Evolutionary conservation across 306 rosid genomes (phyloP), one percentile per base, ranked within the genome.

Genomic region (Hylodesmum podocarpum): DNA sequence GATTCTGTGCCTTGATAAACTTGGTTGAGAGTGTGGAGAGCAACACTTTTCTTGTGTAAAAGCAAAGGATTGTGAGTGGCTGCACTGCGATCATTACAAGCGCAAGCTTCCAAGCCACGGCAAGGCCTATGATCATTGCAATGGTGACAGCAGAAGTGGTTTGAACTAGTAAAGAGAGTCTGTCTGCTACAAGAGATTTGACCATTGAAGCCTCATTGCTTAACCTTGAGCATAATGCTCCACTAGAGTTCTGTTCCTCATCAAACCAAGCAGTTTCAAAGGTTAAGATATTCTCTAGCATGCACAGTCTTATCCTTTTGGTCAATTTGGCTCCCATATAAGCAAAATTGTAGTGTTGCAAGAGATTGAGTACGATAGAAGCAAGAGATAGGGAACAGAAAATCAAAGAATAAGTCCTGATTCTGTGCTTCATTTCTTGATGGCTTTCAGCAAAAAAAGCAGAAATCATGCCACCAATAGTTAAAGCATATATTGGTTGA

Each of bases 241-340:
- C 99, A 27, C 96, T 90, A 0, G 97, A 84, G 73, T 95, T 92
- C 29, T 87, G 80, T 54, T 90, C 99, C 67, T 90, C 91, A 72
- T 95, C 97, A 59, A 92, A 92, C 99, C 99, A 95, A 40, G 97
- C 97, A 7, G 96, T 86, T 77, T 95, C 99, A 44, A 95, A 91
- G 29, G 92, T 88, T 79, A 95, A 85, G 73, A 95, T 92, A 74
- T 89, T 92, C 78, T 86, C 91, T 7, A 95, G 86, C 92, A 93
- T 92, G 43, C 81, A 40, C 18, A 86, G 25, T 8, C 97, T 91
- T 78, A 92, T 85, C 81, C 97, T 86, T 79, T 79, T 89, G 0
- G 97, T 90, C 44, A 95, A 80, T 62, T 80, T 87, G 76, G 88
- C 97, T 18, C 99, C 97, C 99, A 95, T 95, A 13, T 76, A 87